Conservation (phyloP, 805 yeast genomes). For the Candida quercuum region DNA sequence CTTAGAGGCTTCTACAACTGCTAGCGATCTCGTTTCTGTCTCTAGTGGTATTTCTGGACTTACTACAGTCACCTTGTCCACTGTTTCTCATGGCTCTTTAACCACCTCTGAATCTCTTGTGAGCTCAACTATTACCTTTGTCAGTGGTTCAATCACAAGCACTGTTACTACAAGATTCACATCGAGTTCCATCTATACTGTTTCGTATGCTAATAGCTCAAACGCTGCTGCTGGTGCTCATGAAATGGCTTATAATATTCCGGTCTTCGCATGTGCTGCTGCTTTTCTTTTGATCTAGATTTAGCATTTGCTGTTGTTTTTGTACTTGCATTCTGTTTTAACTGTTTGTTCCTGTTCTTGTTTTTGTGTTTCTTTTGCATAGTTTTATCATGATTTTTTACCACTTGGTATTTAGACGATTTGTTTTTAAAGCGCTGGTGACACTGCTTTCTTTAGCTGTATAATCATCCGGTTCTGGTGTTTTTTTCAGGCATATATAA, state of each 20-base stretch:
- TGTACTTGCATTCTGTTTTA: not conserved
- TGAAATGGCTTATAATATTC: not conserved
- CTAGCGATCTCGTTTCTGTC: not conserved
- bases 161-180: slow-evolving; percentile 2
- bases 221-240: not conserved
- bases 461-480: too few species aligned
- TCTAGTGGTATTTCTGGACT: not conserved
- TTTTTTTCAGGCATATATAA: too few species aligned
- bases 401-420: too few species aligned
- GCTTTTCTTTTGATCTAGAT: not conserved
- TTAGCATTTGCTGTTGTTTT: not conserved
- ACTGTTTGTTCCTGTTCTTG: not conserved
- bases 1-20: not conserved
- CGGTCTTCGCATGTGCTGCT: slow-evolving; percentile 1
- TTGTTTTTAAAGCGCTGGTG: too few species aligned
- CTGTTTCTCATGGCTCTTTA: not conserved
- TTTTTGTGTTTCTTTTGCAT: too few species aligned
- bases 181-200: not conserved
- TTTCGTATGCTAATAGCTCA: not conserved
- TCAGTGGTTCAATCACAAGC: slow-evolving; percentile 1
- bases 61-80: not conserved
- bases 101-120: not conserved
- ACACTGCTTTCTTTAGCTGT: too few species aligned
- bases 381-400: not conserved
- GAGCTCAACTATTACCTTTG: not conserved